phyloP scores from a whole-genome alignment of 208 protist species.

The Polymyxa betae region DNA sequence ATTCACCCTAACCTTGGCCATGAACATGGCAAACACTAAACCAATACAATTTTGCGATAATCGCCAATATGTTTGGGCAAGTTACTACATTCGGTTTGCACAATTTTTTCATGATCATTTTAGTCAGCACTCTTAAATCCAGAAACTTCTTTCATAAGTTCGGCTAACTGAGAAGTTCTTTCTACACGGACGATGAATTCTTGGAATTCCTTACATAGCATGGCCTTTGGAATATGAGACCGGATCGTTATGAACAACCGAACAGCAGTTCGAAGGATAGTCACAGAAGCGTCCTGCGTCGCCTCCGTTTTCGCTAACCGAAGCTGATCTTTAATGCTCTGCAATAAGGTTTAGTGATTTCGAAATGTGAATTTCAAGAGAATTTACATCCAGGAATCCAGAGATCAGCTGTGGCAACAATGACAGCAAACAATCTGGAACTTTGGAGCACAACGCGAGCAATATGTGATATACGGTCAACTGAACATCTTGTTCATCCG shows the following conservation, averaged over 20 bases:
- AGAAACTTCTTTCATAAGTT: background rate
- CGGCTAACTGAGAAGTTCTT: background rate
- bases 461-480: slow-evolving; percentile 7
- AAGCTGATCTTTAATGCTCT: slow-evolving; percentile 31
- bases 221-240: background rate
- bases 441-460: background rate
- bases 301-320: background rate
- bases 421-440: background rate
- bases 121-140: no score
- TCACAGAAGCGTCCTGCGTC: background rate
- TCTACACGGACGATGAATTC: background rate
- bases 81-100: no score
- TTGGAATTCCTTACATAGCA: background rate
- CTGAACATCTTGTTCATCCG: slow-evolving; percentile 26
- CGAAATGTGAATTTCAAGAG: background rate
- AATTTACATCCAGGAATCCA: background rate
- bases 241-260: background rate
- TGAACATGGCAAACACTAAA: background rate
- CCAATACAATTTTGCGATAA: no score
- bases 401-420: background rate
- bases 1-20: background rate
- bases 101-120: no score
- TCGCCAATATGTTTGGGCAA: no score
- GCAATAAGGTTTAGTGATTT: background rate
- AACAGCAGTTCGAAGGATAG: background rate